Evolutionary conservation across 306 rosid species (phyloP).

Genomic region (Gleditsia sinensis): DNA sequence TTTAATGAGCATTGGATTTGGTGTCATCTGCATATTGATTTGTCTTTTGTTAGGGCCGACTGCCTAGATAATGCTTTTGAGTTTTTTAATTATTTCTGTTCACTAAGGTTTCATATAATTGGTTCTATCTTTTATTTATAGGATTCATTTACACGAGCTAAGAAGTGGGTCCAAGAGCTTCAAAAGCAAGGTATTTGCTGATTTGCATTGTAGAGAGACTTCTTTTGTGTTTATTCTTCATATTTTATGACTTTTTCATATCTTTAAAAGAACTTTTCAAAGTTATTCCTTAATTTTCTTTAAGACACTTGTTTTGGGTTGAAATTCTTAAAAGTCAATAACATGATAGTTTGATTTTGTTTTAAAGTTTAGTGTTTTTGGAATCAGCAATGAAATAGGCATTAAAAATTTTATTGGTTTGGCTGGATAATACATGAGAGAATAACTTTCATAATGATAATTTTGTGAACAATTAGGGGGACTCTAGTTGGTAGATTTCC

Average conservation of each 20-base stretch:
- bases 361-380: not conserved
- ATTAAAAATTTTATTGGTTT: not conserved
- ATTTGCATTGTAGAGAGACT: not conserved
- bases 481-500: not conserved
- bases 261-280: not conserved
- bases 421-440: slow-evolving; percentile 12
- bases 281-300: too few species aligned
- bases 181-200: slow-evolving; percentile 63
- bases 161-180: slow-evolving; percentile 74
- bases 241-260: not conserved
- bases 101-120: not conserved
- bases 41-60: slow-evolving; percentile 6
- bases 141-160: slow-evolving; percentile 64
- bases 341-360: not conserved
- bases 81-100: not conserved
- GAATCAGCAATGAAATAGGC: not conserved
- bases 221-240: not conserved
- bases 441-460: not conserved
- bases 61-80: not conserved
- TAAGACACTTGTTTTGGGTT: not conserved
- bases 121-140: slow-evolving; percentile 25
- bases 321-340: not conserved
- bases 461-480: not conserved
- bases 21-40: slow-evolving; percentile 15
- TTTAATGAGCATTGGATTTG: slow-evolving; percentile 1